phyloP scores from a whole-genome alignment of 2,329 filamentous ascomycete species.

The Trichoderma arundinaceum region DNA sequence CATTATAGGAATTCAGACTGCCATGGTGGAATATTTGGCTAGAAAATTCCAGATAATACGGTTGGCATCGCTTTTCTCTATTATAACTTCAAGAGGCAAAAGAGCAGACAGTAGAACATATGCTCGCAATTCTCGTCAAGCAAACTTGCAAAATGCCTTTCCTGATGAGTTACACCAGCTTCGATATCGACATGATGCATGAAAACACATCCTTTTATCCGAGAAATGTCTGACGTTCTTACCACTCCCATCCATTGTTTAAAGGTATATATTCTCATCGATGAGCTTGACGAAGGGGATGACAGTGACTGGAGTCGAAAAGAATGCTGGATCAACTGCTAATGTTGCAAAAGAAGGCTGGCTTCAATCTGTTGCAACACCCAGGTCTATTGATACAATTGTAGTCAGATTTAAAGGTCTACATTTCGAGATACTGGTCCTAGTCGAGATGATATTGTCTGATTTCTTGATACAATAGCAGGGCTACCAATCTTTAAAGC shows the following conservation, averaged over 20 bases:
- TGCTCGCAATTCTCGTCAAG: conserved; percentile 10
- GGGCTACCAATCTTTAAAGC: neutral
- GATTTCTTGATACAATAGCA: neutral
- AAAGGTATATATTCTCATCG: conserved; percentile 10
- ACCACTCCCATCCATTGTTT: neutral
- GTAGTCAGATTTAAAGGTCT: neutral
- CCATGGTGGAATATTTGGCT: neutral
- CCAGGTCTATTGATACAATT: neutral
- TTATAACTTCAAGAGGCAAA: neutral
- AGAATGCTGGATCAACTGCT: neutral
- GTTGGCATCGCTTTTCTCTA: conserved; percentile 8
- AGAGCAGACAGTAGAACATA: neutral
- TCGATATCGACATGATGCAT: neutral
- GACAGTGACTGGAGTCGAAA: neutral
- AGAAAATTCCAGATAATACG: neutral
- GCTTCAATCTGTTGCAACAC: conserved; percentile 11
- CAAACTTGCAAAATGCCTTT: conserved; percentile 3
- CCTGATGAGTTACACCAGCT: neutral
- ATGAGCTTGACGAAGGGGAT: conserved; percentile 20
- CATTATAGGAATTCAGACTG: neutral
- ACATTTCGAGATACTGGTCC: neutral
- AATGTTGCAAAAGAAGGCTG: neutral
- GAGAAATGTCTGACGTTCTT: neutral
- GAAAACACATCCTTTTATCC: neutral
- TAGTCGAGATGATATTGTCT: neutral